Evolutionary conservation across 2,329 filamentous ascomycete species (phyloP).

Genomic region (Fusarium sp.): DNA sequence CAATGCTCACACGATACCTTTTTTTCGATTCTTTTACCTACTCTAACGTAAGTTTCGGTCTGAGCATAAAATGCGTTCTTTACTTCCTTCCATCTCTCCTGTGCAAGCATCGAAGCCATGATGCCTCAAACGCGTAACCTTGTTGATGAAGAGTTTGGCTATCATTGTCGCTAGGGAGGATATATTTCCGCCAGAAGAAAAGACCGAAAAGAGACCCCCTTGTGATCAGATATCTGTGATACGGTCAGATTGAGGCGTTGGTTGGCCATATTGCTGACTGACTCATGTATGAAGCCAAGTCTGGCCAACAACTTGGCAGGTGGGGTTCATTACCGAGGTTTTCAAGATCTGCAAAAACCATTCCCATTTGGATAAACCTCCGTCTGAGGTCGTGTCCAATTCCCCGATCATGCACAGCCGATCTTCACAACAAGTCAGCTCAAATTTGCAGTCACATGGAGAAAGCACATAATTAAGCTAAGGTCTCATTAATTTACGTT

Average conservation of each 20-base stretch:
- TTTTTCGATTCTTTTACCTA: neutral
- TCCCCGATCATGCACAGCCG: neutral
- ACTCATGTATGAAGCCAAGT: neutral
- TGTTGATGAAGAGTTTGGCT: rapidly evolving
- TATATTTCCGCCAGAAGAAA: rapidly evolving
- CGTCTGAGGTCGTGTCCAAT: neutral
- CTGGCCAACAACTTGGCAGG: neutral
- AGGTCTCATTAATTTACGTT: conserved; percentile 10
- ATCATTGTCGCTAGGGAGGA: neutral
- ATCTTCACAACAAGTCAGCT: neutral
- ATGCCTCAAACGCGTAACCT: neutral
- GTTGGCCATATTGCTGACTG: neutral
- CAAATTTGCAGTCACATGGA: neutral
- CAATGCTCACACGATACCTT: neutral
- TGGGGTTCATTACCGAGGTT: no score
- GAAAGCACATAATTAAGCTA: neutral
- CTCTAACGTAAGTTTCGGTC: rapidly evolving
- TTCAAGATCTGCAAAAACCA: neutral
- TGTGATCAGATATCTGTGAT: neutral
- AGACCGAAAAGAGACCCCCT: neutral
- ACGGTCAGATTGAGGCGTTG: neutral
- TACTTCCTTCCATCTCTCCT: neutral
- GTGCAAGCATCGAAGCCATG: neutral
- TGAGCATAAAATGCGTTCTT: neutral
- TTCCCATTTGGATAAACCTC: neutral